Conservation (phyloP, 192 early-diverging fungal genomes). For the Umbelopsis vinacea region DNA sequence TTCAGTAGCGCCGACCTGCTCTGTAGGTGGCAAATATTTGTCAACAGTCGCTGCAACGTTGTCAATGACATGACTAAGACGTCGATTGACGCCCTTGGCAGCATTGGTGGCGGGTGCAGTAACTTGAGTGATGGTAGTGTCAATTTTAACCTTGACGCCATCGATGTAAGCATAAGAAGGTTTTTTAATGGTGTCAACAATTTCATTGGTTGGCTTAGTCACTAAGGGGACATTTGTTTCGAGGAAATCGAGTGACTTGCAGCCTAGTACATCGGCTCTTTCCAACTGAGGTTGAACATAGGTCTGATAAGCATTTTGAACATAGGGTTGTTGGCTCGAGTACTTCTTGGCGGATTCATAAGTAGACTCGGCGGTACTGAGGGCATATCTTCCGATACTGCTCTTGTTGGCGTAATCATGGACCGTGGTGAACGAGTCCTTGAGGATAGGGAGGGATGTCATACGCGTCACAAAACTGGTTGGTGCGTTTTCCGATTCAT, state of each 20-base stretch:
- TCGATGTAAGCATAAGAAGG: constrained; percentile 58
- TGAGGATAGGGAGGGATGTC: constrained; percentile 37
- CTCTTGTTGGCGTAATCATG: constrained; percentile 34
- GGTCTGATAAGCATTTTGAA: constrained; percentile 41
- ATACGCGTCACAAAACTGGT: constrained; percentile 41
- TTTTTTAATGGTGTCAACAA: constrained; percentile 58
- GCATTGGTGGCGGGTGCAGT: constrained; percentile 51
- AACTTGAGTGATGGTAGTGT: constrained; percentile 23
- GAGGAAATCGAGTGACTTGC: constrained; percentile 66
- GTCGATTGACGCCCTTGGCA: constrained; percentile 45
- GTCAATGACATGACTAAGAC: constrained; percentile 51
- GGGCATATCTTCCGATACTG: constrained; percentile 36
- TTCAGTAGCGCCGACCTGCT: not conserved
- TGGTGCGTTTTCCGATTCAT: constrained; percentile 18
- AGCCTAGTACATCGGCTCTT: constrained; percentile 64
- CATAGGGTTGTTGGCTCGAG: constrained; percentile 34
- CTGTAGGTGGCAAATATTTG: constrained; percentile 41
- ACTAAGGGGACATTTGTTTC: constrained; percentile 68
- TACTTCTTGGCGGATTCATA: constrained; percentile 30
- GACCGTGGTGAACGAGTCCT: constrained; percentile 36
- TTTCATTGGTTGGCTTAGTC: constrained; percentile 62
- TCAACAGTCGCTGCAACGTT: constrained; percentile 53
- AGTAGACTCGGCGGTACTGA: constrained; percentile 34
- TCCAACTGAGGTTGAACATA: constrained; percentile 63
- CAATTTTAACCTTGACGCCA: constrained; percentile 35